These are phyloP conservation scores for Chalciporus sp. DNA, from an alignment of 1,284 basidiomycete genomes.

Conservation along the genomic window DNA sequence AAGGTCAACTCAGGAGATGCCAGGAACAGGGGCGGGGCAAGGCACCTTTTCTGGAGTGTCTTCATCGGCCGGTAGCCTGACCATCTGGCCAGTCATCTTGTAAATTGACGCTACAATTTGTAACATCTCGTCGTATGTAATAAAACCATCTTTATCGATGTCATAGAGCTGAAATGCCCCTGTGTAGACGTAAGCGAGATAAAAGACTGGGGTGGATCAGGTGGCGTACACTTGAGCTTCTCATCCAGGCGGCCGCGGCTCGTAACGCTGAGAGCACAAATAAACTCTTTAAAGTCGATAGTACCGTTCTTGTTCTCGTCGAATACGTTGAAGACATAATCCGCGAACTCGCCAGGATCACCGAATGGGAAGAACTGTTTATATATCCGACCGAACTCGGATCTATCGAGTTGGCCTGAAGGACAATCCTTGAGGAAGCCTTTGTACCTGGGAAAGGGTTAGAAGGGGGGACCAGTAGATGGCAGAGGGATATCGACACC, in stretches of 20 bases:
- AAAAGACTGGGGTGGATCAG: constrained; percentile 20
- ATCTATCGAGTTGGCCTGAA: constrained; percentile 94
- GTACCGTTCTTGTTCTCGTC: constrained; percentile 95
- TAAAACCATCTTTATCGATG: constrained; percentile 95
- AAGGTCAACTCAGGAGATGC: constrained; percentile 13
- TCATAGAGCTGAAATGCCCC: constrained; percentile 99
- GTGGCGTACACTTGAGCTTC: constrained; percentile 90
- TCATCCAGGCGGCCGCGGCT: constrained; percentile 94
- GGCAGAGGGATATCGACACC: constrained; percentile 49
- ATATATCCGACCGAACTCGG: constrained; percentile 97
- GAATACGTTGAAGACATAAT: constrained; percentile 98
- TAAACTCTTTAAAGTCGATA: constrained; percentile 99
- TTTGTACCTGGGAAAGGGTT: constrained; percentile 77
- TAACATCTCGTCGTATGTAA: constrained; percentile 99
- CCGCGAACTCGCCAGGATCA: constrained; percentile 95
- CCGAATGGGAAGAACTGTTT: constrained; percentile 99
- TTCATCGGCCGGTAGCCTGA: constrained; percentile 95
- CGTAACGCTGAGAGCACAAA: constrained; percentile 95
- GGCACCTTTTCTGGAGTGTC: constrained; percentile 97
- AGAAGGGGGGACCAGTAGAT: constrained; percentile 3
- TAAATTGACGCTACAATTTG: constrained; percentile 96
- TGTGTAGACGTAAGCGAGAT: constrained; percentile 40
- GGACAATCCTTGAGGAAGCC: constrained; percentile 99
- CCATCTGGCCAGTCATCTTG: constrained; percentile 99
- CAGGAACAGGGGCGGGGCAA: constrained; percentile 5